phyloP scores from a whole-genome alignment of 805 yeast species.

The Zygotorulaspora chibaensis region DNA sequence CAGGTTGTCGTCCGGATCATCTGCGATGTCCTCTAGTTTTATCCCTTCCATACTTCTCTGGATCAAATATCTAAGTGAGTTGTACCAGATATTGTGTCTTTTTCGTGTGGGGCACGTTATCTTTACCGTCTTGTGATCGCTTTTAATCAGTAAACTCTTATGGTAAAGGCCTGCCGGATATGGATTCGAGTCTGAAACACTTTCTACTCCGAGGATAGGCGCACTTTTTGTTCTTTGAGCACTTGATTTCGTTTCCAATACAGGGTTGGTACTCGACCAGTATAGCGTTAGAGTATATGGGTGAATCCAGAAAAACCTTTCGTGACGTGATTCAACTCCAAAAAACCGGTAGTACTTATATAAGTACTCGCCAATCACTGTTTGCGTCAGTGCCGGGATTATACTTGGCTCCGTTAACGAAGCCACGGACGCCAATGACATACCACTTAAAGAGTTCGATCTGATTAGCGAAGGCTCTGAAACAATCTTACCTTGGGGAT shows the following conservation, averaged over 20 bases:
- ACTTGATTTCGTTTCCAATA: constrained; percentile 58
- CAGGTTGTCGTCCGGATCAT: constrained; percentile 36
- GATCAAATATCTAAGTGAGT: constrained; percentile 71
- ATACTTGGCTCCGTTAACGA: constrained; percentile 65
- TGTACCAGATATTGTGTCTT: constrained; percentile 88
- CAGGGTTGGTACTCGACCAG: constrained; percentile 85
- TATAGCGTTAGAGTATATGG: constrained; percentile 87
- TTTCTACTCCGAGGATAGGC: constrained; percentile 73
- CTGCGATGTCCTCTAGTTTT: constrained; percentile 43
- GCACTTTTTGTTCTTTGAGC: constrained; percentile 65
- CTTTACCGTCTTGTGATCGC: constrained; percentile 62
- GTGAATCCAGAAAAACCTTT: constrained; percentile 92
- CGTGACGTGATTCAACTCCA: constrained; percentile 74
- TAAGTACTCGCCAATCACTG: constrained; percentile 87
- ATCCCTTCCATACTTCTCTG: constrained; percentile 61
- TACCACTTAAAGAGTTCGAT: constrained; percentile 32
- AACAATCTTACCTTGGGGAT: neutral
- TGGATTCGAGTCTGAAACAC: constrained; percentile 80
- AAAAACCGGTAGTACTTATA: constrained; percentile 79
- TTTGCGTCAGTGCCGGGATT: constrained; percentile 84
- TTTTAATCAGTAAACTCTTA: constrained; percentile 72
- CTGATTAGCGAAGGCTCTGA: constrained; percentile 5
- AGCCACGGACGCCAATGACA: constrained; percentile 49
- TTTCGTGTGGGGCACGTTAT: constrained; percentile 84
- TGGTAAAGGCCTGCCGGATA: constrained; percentile 84